Base-by-base conservation (phyloP, 1,139 yeast genomes). In the Blastobotrys apis region DNA sequence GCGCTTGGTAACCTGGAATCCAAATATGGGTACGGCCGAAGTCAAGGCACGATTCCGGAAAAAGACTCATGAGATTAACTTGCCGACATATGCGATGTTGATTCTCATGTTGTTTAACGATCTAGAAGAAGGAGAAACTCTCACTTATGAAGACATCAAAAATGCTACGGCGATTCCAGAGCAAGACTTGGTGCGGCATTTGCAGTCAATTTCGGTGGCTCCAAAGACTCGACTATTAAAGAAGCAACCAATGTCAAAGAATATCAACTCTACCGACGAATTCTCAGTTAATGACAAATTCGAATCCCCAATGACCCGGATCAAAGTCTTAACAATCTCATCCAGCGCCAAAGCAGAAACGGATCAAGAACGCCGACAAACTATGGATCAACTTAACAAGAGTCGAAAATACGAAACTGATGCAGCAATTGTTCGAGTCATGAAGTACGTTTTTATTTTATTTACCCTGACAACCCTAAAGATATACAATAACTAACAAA, bases 361-460 rank as follows among this genome's bases (percentile, higher is more conserved):
- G 54, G 68, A 63, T 47, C 35, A 64, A 36, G 72, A 72, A 63
- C 54, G 79, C 52, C 53, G 66, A 15, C 65, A 60, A 41, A 74
- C 74, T 0, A 55, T 67, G 60, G 70, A 66, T 32, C 62, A 65
- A 25, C 67, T 68, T 54, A 75, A 61, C 58, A 70, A 61, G 47
- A 69, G 76, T 5, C 67, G 85, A 42, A 65, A 78, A 52, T 72
- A 74, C 46, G 87, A 82, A 56, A 73, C 85, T 2, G 94, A 86
- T 57, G 97, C 97, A 0, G 94, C 95, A 0, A 77, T 90, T 46
- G 95, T 90, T 2, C 73, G 97, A 44, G 78, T 84, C 9, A 82
- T 92, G 92, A 92, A 92, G 43, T 39, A 39, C 19, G 43, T 33
- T 23, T 38, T 16, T 27, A 29, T n/a, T 9, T 8, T 6, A n/a